phyloP scores from a whole-genome alignment of 177 flowering plant species.

The Vitis hybrid region DNA sequence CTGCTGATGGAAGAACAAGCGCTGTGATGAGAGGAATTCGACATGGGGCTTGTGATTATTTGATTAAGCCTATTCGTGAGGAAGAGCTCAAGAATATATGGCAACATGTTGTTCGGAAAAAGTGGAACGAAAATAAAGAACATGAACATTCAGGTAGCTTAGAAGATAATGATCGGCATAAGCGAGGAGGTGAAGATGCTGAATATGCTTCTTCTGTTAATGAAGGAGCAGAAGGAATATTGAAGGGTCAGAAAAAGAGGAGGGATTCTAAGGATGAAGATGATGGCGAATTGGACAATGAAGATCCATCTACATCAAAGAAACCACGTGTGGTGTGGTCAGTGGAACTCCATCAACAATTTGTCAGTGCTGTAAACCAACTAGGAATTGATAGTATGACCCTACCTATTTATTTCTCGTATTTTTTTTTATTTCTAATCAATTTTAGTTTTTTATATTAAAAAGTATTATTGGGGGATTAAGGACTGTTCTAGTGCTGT shows the following conservation, averaged over 20 bases:
- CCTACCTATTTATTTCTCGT: conserved; percentile 13
- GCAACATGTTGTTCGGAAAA: conserved; percentile 89
- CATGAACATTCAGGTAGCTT: conserved; percentile 57
- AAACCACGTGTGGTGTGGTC: conserved; percentile 97
- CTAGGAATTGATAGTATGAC: conserved; percentile 89
- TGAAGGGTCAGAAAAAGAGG: conserved; percentile 51
- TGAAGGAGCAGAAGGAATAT: conserved; percentile 59
- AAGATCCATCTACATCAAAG: conserved; percentile 67
- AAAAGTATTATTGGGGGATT: background rate
- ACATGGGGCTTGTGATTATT: conserved; percentile 93
- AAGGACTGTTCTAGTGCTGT: background rate
- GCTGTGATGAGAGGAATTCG: conserved; percentile 76
- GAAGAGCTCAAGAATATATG: conserved; percentile 85
- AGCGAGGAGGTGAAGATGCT: conserved; percentile 47
- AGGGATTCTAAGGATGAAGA: conserved; percentile 60
- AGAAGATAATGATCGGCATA: conserved; percentile 57
- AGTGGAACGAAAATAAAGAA: conserved; percentile 59
- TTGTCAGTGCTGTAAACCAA: conserved; percentile 82
- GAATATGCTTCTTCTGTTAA: conserved; percentile 66
- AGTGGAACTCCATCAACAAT: conserved; percentile 87
- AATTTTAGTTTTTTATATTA: background rate
- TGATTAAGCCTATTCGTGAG: conserved; percentile 78
- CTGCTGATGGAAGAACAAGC: conserved; percentile 72
- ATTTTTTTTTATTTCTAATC: background rate
- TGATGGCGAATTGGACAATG: conserved; percentile 58